These are phyloP conservation scores for Sabuloglossum arenarium DNA, from an alignment of 495 filamentous ascomycete genomes.

Conservation along the genomic window DNA sequence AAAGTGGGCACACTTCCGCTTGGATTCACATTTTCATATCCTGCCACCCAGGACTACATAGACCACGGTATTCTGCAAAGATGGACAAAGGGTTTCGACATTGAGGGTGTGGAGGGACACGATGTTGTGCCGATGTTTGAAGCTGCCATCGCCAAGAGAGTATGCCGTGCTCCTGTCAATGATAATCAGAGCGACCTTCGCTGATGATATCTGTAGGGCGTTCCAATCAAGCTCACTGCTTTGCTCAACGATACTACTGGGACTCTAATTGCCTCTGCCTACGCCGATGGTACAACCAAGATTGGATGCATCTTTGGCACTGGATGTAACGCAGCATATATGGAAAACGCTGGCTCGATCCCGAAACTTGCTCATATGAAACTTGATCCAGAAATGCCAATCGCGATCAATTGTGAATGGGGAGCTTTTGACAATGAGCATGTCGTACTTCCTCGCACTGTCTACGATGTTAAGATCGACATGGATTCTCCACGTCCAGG, in stretches of 20 bases:
- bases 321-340: conserved; percentile 95
- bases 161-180: conserved; percentile 18
- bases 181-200: neutral
- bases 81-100: conserved; percentile 99
- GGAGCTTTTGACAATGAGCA: conserved; percentile 97
- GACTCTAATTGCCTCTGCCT: conserved; percentile 93
- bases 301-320: conserved; percentile 98
- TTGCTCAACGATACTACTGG: conserved; percentile 97
- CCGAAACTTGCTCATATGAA: conserved; percentile 91
- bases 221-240: conserved; percentile 84
- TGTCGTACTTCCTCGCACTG: conserved; percentile 72
- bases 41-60: conserved; percentile 88
- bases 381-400: conserved; percentile 69
- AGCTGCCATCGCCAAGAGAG: conserved; percentile 54
- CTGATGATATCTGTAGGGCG: conserved; percentile 28
- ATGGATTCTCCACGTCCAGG: conserved; percentile 20
- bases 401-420: conserved; percentile 99
- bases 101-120: conserved; percentile 80
- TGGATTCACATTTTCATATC: conserved; percentile 97
- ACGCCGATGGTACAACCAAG: conserved; percentile 77
- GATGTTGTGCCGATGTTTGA: conserved; percentile 93
- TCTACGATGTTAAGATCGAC: conserved; percentile 28
- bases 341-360: conserved; percentile 78
- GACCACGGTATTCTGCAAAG: conserved; percentile 89
- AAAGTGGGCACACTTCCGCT: conserved; percentile 49